These are phyloP conservation scores for Erodium maritimum DNA, from an alignment of 345 rosid genomes.

Conservation along the genomic window DNA sequence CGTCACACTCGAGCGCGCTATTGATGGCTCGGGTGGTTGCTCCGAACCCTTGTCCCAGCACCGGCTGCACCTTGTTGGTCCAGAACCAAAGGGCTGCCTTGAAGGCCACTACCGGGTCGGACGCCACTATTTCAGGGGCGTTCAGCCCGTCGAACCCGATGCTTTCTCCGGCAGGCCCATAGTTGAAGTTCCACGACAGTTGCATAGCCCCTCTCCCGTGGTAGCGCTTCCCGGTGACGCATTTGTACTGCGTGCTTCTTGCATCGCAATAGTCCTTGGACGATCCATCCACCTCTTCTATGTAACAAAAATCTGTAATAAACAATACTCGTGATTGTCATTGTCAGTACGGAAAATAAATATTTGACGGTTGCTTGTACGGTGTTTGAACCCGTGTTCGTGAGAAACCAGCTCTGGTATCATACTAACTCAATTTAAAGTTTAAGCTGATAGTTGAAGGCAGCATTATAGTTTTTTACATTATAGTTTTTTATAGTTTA, in stretches of 20 bases:
- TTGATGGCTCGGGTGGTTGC: conserved; percentile 41
- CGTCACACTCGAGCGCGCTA: conserved; percentile 31
- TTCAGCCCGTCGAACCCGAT: conserved; percentile 28
- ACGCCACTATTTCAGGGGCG: conserved; percentile 32
- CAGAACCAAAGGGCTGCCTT: conserved; percentile 41
- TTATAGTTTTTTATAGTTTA: too few species aligned
- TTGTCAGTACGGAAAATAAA: too few species aligned
- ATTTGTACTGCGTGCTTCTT: conserved; percentile 34
- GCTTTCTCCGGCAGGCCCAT: conserved; percentile 32
- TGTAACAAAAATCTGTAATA: conserved; percentile 60
- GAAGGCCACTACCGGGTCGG: conserved; percentile 23
- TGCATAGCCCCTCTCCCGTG: conserved; percentile 41
- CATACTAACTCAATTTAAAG: too few species aligned
- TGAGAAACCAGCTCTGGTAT: too few species aligned
- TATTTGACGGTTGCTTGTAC: too few species aligned
- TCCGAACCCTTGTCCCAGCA: conserved; percentile 33
- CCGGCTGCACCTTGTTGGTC: conserved; percentile 26
- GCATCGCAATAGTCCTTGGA: conserved; percentile 34
- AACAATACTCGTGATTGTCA: too few species aligned
- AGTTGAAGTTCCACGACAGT: conserved; percentile 39
- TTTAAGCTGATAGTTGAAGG: too few species aligned
- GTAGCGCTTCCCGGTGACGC: conserved; percentile 35
- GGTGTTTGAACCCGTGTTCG: too few species aligned
- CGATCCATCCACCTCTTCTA: conserved; percentile 49
- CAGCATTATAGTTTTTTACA: too few species aligned